A percentile compares a stretch with the other conserved stretches of the same genome.
These are phyloP conservation scores for Apophysomyces variabilis DNA, from an alignment of 371 early-diverging fungal species.

Conservation along the genomic window DNA sequence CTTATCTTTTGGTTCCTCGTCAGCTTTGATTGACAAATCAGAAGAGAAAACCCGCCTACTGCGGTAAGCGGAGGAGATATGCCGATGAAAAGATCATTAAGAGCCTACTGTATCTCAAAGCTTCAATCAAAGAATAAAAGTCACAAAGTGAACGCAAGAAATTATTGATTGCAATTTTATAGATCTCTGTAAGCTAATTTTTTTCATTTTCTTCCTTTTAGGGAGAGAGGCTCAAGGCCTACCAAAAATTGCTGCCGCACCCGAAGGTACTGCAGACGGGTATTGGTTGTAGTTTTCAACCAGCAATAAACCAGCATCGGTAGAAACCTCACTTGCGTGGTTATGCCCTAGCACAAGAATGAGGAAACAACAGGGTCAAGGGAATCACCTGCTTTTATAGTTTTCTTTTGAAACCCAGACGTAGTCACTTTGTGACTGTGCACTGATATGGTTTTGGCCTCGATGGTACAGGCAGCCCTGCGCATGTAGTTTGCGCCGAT, in stretches of 20 bases:
- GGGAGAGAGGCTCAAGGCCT: conserved; percentile 37
- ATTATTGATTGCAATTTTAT: too few relatives aligned
- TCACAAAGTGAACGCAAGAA: too few relatives aligned
- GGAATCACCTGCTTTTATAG: conserved; percentile 35
- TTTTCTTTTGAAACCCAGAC: conserved; percentile 17
- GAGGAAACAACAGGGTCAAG: conserved; percentile 33
- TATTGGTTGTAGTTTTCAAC: conserved; percentile 67
- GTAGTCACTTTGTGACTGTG: conserved; percentile 12
- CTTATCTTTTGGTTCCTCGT: too few relatives aligned
- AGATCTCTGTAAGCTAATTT: not conserved
- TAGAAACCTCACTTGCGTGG: conserved; percentile 61
- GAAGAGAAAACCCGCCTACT: too few relatives aligned
- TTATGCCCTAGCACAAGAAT: conserved; percentile 65
- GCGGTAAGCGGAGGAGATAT: too few relatives aligned
- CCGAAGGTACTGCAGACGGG: conserved; percentile 51
- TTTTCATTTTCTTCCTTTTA: conserved; percentile 38
- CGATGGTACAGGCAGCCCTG: too few relatives aligned
- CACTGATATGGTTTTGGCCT: too few relatives aligned
- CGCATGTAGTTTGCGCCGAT: too few relatives aligned
- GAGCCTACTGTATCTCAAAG: too few relatives aligned
- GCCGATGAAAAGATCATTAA: too few relatives aligned
- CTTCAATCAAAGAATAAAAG: not conserved
- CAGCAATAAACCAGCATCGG: conserved; percentile 66
- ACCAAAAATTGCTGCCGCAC: conserved; percentile 59
- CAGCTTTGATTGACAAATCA: too few relatives aligned